Evolutionary conservation across 225 moss, liverwort and hornwort species (phyloP).

Genomic region (Thuidium tamariscinum): DNA sequence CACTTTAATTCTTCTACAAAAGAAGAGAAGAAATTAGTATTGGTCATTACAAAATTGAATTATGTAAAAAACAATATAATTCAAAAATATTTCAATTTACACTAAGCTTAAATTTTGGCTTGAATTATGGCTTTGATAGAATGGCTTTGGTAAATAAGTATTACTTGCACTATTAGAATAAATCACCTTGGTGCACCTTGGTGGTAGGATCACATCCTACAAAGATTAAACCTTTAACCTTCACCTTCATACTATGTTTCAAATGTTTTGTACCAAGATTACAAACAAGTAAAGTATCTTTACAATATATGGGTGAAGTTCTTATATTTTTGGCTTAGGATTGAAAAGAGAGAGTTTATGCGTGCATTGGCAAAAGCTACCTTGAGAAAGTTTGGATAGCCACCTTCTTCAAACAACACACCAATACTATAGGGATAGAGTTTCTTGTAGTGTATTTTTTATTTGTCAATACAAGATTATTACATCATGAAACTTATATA

Average conservation of each 20-base stretch:
- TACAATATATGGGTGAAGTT: background rate
- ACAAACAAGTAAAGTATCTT: no score
- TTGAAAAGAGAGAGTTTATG: background rate
- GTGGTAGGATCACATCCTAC: rapidly evolving
- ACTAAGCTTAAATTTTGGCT: no score
- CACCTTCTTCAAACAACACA: background rate
- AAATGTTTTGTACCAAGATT: no score
- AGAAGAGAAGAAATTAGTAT: background rate
- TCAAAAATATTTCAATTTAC: no score
- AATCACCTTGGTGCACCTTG: background rate
- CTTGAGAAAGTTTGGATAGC: background rate
- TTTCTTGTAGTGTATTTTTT: background rate
- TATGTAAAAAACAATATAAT: no score
- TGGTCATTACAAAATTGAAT: background rate
- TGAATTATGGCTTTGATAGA: background rate
- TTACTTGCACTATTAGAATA: background rate
- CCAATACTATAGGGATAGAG: rapidly evolving
- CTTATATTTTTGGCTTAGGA: background rate
- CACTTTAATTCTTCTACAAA: no score
- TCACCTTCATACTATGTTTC: no score
- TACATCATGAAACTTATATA: background rate
- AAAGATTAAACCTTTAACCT: background rate
- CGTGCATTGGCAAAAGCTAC: background rate
- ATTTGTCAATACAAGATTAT: background rate
- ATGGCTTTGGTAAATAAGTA: background rate